Percentiles rank a stretch among this genome's conserved stretches.
These are phyloP conservation scores for Sclerotinia borealis DNA, from an alignment of 2,329 filamentous ascomycete genomes.

Conservation along the genomic window DNA sequence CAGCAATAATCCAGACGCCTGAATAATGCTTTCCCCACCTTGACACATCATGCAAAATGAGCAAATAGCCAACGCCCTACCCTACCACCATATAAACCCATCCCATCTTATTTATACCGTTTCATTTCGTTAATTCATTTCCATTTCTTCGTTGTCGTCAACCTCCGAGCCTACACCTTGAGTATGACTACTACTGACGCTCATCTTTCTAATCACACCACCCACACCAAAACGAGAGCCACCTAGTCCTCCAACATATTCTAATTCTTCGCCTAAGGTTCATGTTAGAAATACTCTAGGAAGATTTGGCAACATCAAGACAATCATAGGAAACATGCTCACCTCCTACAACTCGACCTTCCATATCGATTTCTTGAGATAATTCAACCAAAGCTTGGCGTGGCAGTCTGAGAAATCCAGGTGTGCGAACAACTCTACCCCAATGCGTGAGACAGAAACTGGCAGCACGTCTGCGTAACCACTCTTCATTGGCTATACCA, in stretches of 20 bases:
- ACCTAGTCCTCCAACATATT: constrained; percentile 43
- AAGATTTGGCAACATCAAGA: constrained; percentile 7
- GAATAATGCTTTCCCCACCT: neutral
- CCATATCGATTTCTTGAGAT: constrained; percentile 86
- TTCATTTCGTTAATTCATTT: constrained; percentile 37
- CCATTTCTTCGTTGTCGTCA: constrained; percentile 59
- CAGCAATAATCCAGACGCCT: neutral
- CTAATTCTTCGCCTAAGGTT: constrained; percentile 31
- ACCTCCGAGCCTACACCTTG: constrained; percentile 46
- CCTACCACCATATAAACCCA: neutral
- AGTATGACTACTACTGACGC: constrained; percentile 53
- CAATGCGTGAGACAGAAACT: constrained; percentile 88
- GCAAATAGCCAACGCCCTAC: constrained; percentile 5
- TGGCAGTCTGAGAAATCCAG: constrained; percentile 76
- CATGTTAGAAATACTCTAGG: constrained; percentile 18
- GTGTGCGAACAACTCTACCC: constrained; percentile 86
- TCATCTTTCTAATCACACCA: constrained; percentile 49
- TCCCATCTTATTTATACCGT: constrained; percentile 1
- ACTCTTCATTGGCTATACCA: constrained; percentile 82
- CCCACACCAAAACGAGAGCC: constrained; percentile 43
- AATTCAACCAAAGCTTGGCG: constrained; percentile 79
- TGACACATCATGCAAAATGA: neutral
- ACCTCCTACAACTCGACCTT: constrained; percentile 84
- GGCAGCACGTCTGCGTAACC: constrained; percentile 84
- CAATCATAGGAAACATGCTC: constrained; percentile 53